These are phyloP conservation scores for Liriodendron chinense DNA, from an alignment of 164 flowering plant species.

Conservation along the genomic window DNA sequence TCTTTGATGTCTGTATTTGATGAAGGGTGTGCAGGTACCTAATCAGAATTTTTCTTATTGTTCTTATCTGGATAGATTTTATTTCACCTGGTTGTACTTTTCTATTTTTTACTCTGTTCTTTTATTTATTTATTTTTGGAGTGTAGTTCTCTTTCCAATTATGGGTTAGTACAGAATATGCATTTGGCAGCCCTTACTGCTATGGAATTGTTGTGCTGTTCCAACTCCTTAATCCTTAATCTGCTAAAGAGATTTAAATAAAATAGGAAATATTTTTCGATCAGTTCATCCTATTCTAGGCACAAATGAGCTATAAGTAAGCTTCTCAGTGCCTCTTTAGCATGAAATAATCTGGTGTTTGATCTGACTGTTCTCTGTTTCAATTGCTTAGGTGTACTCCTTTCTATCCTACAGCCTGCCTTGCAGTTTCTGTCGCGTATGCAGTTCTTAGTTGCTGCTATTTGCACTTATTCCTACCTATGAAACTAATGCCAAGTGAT, in stretches of 20 bases:
- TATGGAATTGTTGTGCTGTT: background rate
- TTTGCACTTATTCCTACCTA: background rate
- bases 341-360: background rate
- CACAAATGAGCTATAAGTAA: background rate
- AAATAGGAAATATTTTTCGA: background rate
- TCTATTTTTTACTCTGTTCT: background rate
- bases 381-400: background rate
- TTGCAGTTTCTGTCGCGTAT: background rate
- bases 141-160: background rate
- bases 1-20: conserved; percentile 59
- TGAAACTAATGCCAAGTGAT: background rate
- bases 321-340: background rate
- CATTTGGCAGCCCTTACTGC: background rate
- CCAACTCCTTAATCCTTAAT: background rate
- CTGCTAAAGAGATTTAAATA: no score
- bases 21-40: conserved; percentile 70
- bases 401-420: background rate
- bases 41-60: background rate
- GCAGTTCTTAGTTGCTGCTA: background rate
- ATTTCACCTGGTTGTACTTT: background rate
- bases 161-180: background rate
- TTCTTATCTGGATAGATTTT: background rate
- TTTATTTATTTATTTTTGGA: background rate
- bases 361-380: background rate
- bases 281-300: background rate